Base-by-base conservation (phyloP, 768 basidiomycete species). In the Lactifluus rugatus region DNA sequence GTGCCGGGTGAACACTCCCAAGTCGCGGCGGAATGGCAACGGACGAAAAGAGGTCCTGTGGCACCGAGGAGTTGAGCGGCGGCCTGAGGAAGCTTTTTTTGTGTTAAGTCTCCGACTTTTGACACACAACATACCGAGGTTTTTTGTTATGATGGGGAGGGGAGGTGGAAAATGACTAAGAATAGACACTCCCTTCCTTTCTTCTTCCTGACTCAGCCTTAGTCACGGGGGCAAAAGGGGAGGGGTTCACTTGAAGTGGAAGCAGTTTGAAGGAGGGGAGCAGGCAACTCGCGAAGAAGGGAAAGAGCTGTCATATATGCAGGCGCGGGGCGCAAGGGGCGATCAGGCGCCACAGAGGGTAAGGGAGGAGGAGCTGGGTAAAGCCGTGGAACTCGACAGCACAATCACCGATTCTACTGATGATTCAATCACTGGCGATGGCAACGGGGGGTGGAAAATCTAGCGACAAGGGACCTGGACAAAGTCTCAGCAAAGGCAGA, bases 281-380 rank as follows among this genome's bases (percentile, higher is more conserved):
- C 32, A 5, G 21, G 25, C 31, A 21, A 23, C 23, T 25, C 11
- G 36, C 45, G 6, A 16, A 28, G 3, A 14, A 13, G 45, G 31
- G 21, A 5, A 7, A 23, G 21, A 23, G 11, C 41, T 42, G 41
- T 42, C 42, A 44, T 23, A 44, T 23, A 21, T 44, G 42, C 21
- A 21, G 19, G 37, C 39, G 48, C 48, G 32, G 48, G 54, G 47
- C 39, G 48, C 48, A 41, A 56, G 54, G n/a, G 54, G 47, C 54
- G 48, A 56, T 56, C 54, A 56, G 26, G 37, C 47, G 54, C 54
- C 48, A 56, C 54, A 23, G 39, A 17, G 19, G 48, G 41, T 10
- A 34, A 39, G 37, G 25, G 14, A n/a, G n/a, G n/a, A n/a, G n/a
- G n/a, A n/a, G n/a, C n/a, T n/a, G n/a, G n/a, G n/a, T n/a, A n/a